phyloP scores from a whole-genome alignment of 2,329 filamentous ascomycete species.

The Colletotrichum kahawae region DNA sequence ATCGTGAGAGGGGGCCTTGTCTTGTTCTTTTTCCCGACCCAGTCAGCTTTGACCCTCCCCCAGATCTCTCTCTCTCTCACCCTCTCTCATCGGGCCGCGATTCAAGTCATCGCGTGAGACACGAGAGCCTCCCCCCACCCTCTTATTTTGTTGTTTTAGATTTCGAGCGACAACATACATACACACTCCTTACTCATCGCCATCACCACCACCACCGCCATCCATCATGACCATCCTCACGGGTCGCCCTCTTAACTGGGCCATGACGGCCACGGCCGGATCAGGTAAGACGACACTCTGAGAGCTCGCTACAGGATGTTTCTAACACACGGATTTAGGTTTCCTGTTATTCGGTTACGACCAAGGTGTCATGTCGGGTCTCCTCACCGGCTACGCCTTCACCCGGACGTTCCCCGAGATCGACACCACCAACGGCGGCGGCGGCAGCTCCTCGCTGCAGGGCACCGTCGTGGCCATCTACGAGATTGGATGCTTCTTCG shows the following conservation, averaged over 20 bases:
- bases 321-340: constrained; percentile 11
- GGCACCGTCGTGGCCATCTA: constrained; percentile 52
- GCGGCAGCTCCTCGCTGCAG: constrained; percentile 46
- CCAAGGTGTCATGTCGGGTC: constrained; percentile 33
- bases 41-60: neutral
- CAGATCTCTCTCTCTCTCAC: neutral
- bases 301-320: neutral
- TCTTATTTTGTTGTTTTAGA: neutral
- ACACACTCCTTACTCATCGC: neutral
- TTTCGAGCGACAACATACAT: neutral
- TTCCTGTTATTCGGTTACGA: constrained; percentile 33
- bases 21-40: neutral
- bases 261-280: constrained; percentile 39
- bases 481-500: constrained; percentile 53
- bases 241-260: constrained; percentile 41
- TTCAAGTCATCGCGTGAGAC: neutral
- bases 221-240: constrained; percentile 26
- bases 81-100: neutral
- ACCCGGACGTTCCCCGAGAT: constrained; percentile 37
- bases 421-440: constrained; percentile 33
- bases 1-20: neutral
- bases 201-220: neutral
- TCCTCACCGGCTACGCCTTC: constrained; percentile 37
- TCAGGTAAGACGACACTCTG: neutral
- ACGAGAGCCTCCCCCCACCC: neutral